Conservation (phyloP, 2,329 filamentous ascomycete species). For the Pseudonectria buxi region DNA sequence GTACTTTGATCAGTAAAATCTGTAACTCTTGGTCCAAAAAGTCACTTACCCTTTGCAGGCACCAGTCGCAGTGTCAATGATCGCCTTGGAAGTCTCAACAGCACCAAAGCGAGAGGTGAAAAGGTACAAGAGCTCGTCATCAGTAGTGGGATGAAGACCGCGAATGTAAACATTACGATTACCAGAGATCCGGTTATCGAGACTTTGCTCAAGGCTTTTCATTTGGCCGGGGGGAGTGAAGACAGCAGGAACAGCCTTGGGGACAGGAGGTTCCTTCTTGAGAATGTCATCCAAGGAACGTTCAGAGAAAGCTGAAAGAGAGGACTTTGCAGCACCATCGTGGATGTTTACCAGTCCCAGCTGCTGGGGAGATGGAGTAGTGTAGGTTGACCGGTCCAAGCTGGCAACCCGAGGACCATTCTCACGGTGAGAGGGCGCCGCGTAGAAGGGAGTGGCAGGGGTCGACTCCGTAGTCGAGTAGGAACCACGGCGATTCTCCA, state of each 20-base stretch:
- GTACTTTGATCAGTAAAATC: slow-evolving; percentile 8
- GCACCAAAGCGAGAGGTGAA: slow-evolving; percentile 86
- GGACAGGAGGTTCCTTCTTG: slow-evolving; percentile 73
- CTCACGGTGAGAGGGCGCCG: slow-evolving; percentile 51
- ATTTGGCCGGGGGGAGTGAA: slow-evolving; percentile 78
- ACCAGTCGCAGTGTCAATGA: slow-evolving; percentile 88
- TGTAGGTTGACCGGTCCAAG: slow-evolving; percentile 58
- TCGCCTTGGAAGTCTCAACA: slow-evolving; percentile 96
- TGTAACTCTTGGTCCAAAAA: background rate
- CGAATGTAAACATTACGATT: slow-evolving; percentile 99
- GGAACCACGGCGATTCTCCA: slow-evolving; percentile 60
- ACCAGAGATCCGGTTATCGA: slow-evolving; percentile 84
- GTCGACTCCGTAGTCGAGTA: slow-evolving; percentile 64
- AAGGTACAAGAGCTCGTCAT: slow-evolving; percentile 76
- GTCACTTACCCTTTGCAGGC: slow-evolving; percentile 84
- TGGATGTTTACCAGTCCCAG: slow-evolving; percentile 37
- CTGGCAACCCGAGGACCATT: slow-evolving; percentile 51
- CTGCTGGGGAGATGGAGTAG: slow-evolving; percentile 60
- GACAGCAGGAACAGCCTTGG: slow-evolving; percentile 81
- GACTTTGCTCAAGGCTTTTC: slow-evolving; percentile 86
- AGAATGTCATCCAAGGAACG: slow-evolving; percentile 57
- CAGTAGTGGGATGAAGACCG: slow-evolving; percentile 89
- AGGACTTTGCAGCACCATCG: slow-evolving; percentile 36
- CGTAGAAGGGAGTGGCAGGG: slow-evolving; percentile 59
- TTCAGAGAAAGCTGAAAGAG: slow-evolving; percentile 34